Evolutionary conservation across 352 stramenopile genomes (phyloP), one percentile per base, ranked within the genome.

Genomic region (Pythium aquatile): DNA sequence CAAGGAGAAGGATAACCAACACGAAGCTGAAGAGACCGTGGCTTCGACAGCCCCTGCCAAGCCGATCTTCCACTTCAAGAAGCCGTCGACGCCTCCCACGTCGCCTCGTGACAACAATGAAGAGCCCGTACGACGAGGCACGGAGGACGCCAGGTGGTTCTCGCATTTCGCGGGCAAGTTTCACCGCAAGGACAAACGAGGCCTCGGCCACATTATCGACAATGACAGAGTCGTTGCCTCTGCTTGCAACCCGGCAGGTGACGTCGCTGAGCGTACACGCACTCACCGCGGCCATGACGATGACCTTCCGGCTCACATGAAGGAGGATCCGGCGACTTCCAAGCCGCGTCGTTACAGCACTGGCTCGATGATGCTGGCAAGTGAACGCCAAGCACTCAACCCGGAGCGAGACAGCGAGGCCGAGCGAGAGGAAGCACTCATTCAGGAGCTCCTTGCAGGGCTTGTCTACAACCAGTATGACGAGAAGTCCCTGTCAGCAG

Each of bases 61-160:
- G 33, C 53, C 61, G 16, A 62, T 68, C 42, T 56, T 62, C 32
- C 26, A 62, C 54, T 62, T 47, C 61, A 61, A 59, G 29, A 57
- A 62, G 33, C 30, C 42, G 33, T 24, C 29, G 28, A 42, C 40
- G 7, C 44, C 44, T 16, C 29, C 40, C 11, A 13, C 39, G 40
- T 11, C 28, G 5, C 26, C 16, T 55, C 39, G 20, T 33, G 10
- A 51, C 1, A 24, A 51, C 6, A 7, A 5, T 14, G n/a, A 24
- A 2, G 0, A 24, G 4, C 20, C 44, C 11, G 44, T 16, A 4
- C 11, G n/a, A 24, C n/a, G 20, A 11, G 5, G 7, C 44, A 29
- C 44, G n/a, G 44, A 51, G 20, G 44, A 51, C 13, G 44, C 16
- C 44, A 51, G 14, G 53, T 58, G 47, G 49, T 65, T 56, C 37